Evolutionary conservation across 2,329 filamentous ascomycete genomes (phyloP).

Genomic region (Drechslera avenae): DNA sequence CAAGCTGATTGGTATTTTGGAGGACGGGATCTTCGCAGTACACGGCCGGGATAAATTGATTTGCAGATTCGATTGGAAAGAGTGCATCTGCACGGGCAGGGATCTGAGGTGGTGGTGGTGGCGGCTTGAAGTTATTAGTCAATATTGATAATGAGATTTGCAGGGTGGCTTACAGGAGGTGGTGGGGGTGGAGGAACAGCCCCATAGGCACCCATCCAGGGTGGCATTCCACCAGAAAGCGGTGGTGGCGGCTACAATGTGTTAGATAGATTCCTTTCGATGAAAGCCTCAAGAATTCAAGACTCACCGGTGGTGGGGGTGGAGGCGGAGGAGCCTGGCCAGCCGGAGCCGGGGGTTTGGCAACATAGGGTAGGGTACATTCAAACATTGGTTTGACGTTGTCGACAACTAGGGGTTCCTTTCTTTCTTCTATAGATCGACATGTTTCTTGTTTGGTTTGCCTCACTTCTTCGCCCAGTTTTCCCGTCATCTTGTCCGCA

Average conservation of each 20-base stretch:
- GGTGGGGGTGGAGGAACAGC: background rate
- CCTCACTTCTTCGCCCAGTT: background rate
- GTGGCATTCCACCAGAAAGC: background rate
- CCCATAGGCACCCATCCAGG: too few relatives aligned
- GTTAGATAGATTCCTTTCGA: background rate
- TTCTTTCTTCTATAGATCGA: background rate
- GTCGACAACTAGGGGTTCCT: background rate
- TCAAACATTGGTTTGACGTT: background rate
- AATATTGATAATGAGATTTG: background rate
- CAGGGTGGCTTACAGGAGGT: slow-evolving; percentile 1
- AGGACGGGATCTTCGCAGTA: slow-evolving; percentile 27
- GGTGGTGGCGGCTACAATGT: background rate
- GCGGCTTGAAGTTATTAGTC: background rate
- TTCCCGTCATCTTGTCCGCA: too few relatives aligned
- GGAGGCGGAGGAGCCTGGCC: background rate
- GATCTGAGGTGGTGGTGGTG: slow-evolving; percentile 20
- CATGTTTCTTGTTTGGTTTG: background rate
- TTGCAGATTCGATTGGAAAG: slow-evolving; percentile 18
- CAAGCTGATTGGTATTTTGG: slow-evolving; percentile 17
- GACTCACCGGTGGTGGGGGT: background rate
- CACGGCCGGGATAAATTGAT: slow-evolving; percentile 25
- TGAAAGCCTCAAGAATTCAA: background rate
- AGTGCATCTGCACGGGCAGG: background rate
- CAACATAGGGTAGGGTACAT: too few relatives aligned
- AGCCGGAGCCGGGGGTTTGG: too few relatives aligned